Evolutionary conservation across 306 rosid species (phyloP).

Genomic region (Myrica gale): DNA sequence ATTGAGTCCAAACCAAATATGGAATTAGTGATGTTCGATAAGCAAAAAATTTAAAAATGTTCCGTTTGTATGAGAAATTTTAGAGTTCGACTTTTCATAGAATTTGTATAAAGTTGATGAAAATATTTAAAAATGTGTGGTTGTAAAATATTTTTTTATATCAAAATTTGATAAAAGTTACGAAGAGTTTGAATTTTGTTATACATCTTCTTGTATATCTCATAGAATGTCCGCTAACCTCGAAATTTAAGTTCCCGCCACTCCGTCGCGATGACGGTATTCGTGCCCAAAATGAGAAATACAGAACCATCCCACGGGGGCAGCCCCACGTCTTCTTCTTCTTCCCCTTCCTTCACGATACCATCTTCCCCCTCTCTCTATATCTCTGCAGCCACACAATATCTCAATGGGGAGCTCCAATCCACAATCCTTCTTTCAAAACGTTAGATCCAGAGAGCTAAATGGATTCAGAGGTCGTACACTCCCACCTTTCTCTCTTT

Average conservation of each 20-base stretch:
- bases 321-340: not conserved
- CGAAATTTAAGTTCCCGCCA: conserved; percentile 52
- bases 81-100: too few species aligned
- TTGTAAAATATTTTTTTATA: too few species aligned
- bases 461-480: conserved; percentile 57
- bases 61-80: too few species aligned
- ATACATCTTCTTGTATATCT: too few species aligned
- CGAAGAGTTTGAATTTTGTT: too few species aligned
- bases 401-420: conserved; percentile 41
- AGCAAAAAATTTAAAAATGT: too few species aligned
- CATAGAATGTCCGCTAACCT: not conserved
- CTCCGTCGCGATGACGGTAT: not conserved
- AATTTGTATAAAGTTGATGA: too few species aligned
- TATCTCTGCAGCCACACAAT: not conserved
- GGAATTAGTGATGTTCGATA: too few species aligned
- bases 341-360: not conserved
- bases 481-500: not conserved
- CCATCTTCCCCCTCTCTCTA: not conserved
- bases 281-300: conserved; percentile 32
- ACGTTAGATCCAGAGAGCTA: conserved; percentile 59
- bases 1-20: too few species aligned
- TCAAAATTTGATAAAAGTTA: too few species aligned
- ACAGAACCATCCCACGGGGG: not conserved
- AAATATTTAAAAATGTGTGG: too few species aligned
- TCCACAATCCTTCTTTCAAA: conserved; percentile 41